A percentile compares a stretch with the other conserved stretches of the same genome.
These are phyloP conservation scores for Zasmidium angulare DNA, from an alignment of 2,329 filamentous ascomycete genomes.

Conservation along the genomic window DNA sequence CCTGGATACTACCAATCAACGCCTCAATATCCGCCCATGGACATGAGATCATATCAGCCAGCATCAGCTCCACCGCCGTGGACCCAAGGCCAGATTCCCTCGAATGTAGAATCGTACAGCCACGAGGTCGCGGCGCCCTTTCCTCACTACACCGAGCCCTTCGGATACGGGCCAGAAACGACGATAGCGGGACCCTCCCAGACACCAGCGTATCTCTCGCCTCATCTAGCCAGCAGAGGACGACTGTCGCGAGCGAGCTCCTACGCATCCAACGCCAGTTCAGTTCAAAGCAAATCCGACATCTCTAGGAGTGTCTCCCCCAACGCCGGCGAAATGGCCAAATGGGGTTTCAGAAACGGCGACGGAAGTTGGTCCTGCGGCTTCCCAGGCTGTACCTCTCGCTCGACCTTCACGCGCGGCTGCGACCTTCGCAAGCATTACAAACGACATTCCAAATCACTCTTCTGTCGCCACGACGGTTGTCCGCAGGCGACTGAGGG, in stretches of 20 bases:
- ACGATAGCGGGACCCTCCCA: constrained; percentile 12
- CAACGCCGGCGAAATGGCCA: constrained; percentile 34
- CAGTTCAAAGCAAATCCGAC: constrained; percentile 26
- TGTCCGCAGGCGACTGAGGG: constrained; percentile 58
- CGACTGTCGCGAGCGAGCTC: constrained; percentile 27
- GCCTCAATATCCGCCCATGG: constrained; percentile 6
- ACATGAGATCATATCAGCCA: background rate
- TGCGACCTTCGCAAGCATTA: constrained; percentile 64
- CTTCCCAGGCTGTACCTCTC: constrained; percentile 60
- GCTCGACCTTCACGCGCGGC: constrained; percentile 57
- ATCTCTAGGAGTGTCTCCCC: constrained; percentile 33
- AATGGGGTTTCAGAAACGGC: constrained; percentile 44
- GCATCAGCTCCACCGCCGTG: constrained; percentile 8
- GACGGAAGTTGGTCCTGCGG: constrained; percentile 58
- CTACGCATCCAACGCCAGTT: constrained; percentile 31
- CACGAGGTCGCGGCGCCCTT: constrained; percentile 9
- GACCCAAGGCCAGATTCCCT: constrained; percentile 11
- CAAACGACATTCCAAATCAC: constrained; percentile 61
- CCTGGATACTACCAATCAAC: constrained; percentile 11
- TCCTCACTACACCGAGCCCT: constrained; percentile 17
- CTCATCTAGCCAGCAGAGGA: constrained; percentile 11
- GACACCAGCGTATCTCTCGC: constrained; percentile 21
- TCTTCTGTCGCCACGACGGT: constrained; percentile 60
- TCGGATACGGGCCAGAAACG: constrained; percentile 6
- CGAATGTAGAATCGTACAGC: constrained; percentile 8